These are phyloP conservation scores for Xerocomellus dryophilus DNA, from an alignment of 768 basidiomycete species.

Conservation along the genomic window DNA sequence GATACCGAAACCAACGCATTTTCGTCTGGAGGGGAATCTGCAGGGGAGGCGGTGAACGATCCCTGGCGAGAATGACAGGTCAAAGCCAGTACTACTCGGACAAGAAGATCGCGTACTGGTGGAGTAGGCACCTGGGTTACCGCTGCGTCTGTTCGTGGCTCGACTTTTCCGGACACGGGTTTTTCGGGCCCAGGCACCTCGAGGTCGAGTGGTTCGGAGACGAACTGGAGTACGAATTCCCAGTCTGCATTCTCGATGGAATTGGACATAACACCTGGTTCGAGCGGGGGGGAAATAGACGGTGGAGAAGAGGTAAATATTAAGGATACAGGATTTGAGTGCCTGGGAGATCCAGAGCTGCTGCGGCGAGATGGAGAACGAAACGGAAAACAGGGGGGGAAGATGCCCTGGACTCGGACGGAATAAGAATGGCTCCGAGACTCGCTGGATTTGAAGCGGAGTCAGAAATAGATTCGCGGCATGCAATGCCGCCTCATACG, in stretches of 20 bases:
- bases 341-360: neutral
- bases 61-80: constrained; percentile 19
- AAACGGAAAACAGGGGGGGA: constrained; percentile 20
- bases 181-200: constrained; percentile 38
- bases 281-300: neutral
- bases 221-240: constrained; percentile 62
- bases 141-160: constrained; percentile 9
- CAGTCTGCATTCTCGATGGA: constrained; percentile 50
- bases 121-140: constrained; percentile 58
- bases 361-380: neutral
- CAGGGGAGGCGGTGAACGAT: constrained; percentile 34
- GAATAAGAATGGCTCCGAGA: constrained; percentile 5
- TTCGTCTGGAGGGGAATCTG: constrained; percentile 36
- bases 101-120: constrained; percentile 43
- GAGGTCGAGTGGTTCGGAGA: constrained; percentile 43
- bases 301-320: neutral
- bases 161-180: constrained; percentile 27
- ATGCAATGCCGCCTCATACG: constrained; percentile 7
- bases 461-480: constrained; percentile 9
- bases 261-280: constrained; percentile 18
- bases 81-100: constrained; percentile 2
- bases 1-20: constrained; percentile 67
- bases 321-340: neutral
- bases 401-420: neutral
- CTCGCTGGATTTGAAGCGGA: constrained; percentile 22